A percentile compares a stretch with the other conserved stretches of the same genome.
These are phyloP conservation scores for Phytophthora boehmeriae DNA, from an alignment of 352 stramenopile species.

Conservation along the genomic window DNA sequence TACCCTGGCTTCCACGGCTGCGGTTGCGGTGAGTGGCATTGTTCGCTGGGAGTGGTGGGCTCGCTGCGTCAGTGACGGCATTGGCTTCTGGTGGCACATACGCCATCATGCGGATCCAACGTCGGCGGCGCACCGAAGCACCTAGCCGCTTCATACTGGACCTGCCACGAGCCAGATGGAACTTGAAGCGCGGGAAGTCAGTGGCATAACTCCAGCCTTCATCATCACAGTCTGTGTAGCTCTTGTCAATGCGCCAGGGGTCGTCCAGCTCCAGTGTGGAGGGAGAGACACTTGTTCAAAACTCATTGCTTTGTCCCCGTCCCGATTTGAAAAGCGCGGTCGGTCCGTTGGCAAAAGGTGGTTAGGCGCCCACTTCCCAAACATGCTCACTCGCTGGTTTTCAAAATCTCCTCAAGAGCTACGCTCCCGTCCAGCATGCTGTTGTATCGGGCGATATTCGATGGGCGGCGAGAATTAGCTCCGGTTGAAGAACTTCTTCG, in stretches of 20 bases:
- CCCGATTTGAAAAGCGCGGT: constrained; percentile 81
- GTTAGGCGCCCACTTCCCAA: constrained; percentile 88
- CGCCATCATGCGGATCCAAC: constrained; percentile 89
- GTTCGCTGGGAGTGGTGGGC: background rate
- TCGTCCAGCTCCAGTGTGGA: constrained; percentile 83
- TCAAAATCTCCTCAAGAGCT: constrained; percentile 86
- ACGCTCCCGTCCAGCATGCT: constrained; percentile 77
- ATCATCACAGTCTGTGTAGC: constrained; percentile 88
- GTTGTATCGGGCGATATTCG: constrained; percentile 62
- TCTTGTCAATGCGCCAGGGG: constrained; percentile 89
- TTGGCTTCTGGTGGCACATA: constrained; percentile 63
- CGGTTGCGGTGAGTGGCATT: constrained; percentile 15
- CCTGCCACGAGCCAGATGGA: constrained; percentile 76
- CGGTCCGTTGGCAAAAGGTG: constrained; percentile 83
- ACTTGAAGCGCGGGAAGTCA: constrained; percentile 87
- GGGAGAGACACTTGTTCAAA: constrained; percentile 82
- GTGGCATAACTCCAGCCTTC: constrained; percentile 90
- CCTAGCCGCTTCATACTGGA: constrained; percentile 80
- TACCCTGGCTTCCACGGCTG: constrained; percentile 32
- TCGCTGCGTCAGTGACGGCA: constrained; percentile 15
- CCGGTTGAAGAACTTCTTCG: constrained; percentile 22
- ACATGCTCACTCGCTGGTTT: constrained; percentile 90
- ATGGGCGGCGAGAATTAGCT: constrained; percentile 17
- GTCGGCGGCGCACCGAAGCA: constrained; percentile 72
- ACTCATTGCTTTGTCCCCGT: constrained; percentile 76